phyloP scores from a whole-genome alignment of 345 rosid species.

The Aurinia saxatilis region DNA sequence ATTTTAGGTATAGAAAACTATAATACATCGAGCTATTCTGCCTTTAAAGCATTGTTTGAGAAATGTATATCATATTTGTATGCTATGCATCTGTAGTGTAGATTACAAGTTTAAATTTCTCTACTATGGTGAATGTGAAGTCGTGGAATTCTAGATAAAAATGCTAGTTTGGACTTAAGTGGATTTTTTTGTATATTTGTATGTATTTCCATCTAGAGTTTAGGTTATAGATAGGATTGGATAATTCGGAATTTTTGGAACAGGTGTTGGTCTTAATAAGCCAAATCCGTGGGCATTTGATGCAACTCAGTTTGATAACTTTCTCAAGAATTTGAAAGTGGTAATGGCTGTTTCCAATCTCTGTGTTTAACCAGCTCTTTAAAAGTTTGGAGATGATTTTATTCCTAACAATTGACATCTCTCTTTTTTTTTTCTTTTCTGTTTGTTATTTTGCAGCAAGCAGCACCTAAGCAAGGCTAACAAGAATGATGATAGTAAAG shows the following conservation, averaged over 20 bases:
- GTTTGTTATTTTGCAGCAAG: constrained; percentile 48
- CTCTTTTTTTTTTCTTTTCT: no score
- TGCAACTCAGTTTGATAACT: constrained; percentile 86
- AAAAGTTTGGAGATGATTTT: neutral
- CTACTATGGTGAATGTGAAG: neutral
- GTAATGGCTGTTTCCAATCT: constrained; percentile 20
- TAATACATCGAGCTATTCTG: no score
- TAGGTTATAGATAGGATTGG: neutral
- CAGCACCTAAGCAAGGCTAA: constrained; percentile 29
- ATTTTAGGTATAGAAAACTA: no score
- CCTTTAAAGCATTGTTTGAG: no score
- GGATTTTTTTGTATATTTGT: neutral
- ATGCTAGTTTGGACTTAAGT: neutral
- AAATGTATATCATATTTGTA: no score
- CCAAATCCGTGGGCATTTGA: constrained; percentile 95
- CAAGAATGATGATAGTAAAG: constrained; percentile 46
- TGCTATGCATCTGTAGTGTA: no score
- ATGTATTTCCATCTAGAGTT: neutral
- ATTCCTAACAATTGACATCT: neutral
- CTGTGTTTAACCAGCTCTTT: neutral
- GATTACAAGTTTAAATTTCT: neutral
- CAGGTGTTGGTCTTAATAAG: constrained; percentile 89
- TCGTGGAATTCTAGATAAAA: neutral
- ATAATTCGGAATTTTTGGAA: neutral
- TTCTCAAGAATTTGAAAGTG: constrained; percentile 93